These are phyloP conservation scores for Leccinum arenicola DNA, from an alignment of 768 basidiomycete genomes.

Conservation along the genomic window DNA sequence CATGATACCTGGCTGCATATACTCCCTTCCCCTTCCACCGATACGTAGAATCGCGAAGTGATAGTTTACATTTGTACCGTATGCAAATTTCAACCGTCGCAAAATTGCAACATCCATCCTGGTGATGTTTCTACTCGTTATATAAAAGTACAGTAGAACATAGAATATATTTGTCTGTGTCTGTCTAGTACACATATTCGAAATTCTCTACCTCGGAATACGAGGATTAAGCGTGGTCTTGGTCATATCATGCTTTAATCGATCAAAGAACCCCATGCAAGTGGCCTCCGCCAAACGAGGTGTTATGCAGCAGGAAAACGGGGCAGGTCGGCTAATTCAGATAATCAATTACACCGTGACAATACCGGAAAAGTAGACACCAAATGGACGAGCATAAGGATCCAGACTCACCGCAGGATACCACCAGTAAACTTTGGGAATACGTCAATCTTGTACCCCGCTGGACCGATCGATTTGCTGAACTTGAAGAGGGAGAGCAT, in stretches of 20 bases:
- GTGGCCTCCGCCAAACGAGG: constrained; percentile 13
- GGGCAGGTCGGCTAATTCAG: constrained; percentile 11
- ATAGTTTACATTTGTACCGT: neutral
- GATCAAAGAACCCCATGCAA: neutral
- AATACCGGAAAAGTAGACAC: too few relatives aligned
- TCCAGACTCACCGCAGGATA: constrained; percentile 14
- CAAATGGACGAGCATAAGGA: too few relatives aligned
- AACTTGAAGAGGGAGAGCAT: constrained; percentile 22
- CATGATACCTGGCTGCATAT: too few relatives aligned
- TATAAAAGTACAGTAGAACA: neutral
- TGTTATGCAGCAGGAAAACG: constrained; percentile 20
- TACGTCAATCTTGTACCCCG: constrained; percentile 23
- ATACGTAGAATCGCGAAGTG: too few relatives aligned
- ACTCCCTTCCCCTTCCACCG: too few relatives aligned
- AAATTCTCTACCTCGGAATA: neutral
- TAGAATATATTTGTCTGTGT: neutral
- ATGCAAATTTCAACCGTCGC: neutral
- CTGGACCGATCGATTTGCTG: constrained; percentile 20
- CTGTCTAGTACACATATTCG: neutral
- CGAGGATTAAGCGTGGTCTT: neutral
- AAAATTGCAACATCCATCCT: neutral
- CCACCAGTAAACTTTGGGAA: constrained; percentile 18
- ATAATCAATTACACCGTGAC: neutral
- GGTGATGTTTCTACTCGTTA: neutral
- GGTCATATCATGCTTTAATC: neutral